phyloP scores from a whole-genome alignment of 805 yeast genomes.

The Isabelozyma heimii region DNA sequence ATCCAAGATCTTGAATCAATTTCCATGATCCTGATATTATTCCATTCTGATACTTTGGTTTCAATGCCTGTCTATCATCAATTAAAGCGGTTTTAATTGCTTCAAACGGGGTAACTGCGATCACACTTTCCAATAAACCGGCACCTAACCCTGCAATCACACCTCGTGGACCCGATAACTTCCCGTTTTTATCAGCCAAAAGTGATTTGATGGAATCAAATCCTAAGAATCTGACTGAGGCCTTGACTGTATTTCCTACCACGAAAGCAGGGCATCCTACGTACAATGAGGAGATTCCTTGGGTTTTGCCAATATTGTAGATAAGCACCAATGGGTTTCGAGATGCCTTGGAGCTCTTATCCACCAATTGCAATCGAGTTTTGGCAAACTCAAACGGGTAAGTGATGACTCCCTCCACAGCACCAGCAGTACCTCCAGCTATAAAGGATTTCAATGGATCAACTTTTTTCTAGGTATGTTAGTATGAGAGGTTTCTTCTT shows the following conservation, averaged over 20 bases:
- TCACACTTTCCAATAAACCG: conserved; percentile 84
- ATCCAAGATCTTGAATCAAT: conserved; percentile 73
- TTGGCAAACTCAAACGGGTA: conserved; percentile 98
- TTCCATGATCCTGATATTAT: conserved; percentile 59
- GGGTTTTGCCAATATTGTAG: conserved; percentile 67
- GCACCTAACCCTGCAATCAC: conserved; percentile 98
- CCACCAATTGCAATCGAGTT: conserved; percentile 82
- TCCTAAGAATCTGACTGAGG: conserved; percentile 91
- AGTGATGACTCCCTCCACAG: conserved; percentile 87
- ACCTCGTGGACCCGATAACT: conserved; percentile 85
- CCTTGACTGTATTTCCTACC: conserved; percentile 93
- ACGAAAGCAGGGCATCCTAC: conserved; percentile 97
- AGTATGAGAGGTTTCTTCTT: not conserved
- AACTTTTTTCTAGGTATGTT: conserved; percentile 32
- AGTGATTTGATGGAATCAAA: conserved; percentile 81
- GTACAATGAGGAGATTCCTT: conserved; percentile 77
- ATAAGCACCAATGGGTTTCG: conserved; percentile 84
- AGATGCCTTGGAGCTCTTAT: conserved; percentile 60
- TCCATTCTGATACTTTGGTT: conserved; percentile 75
- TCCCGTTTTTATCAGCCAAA: conserved; percentile 80
- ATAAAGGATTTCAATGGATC: conserved; percentile 81
- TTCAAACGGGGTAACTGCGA: conserved; percentile 96
- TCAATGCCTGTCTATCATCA: conserved; percentile 79
- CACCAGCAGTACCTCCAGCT: conserved; percentile 97
- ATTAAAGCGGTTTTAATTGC: conserved; percentile 94